Evolutionary conservation across 495 filamentous ascomycete genomes (phyloP), one percentile per base, ranked within the genome.

Genomic region (Cryomyces antarcticus): DNA sequence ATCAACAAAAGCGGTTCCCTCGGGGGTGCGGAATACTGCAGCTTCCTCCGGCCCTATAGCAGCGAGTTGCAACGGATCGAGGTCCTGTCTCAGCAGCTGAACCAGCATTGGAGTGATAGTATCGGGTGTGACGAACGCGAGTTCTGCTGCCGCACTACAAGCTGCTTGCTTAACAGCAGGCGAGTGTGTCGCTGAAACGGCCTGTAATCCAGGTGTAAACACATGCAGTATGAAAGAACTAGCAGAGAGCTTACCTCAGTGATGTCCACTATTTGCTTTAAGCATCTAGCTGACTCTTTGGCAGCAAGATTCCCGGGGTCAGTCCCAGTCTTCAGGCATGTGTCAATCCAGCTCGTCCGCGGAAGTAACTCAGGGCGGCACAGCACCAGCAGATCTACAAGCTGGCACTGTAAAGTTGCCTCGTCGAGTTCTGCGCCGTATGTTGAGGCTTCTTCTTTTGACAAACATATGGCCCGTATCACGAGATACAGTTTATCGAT

Each of bases 111-210:
- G 76, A 10, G 80, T 78, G 59, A 94, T 78, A 10, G 64, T 61
- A 37, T 87, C 82, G 2, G 89, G 89, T 4, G 88, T 82, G 27
- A 97, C 83, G 47, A 97, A 97, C 5, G 82, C 86, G 41, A 97
- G 65, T 44, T 95, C 92, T 33, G 85, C 84, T 4, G 83, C 79
- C 2, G 86, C 80, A 43, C 67, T 72, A 56, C 73, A 84, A 9
- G 87, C 78, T 28, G 92, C 89, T 9, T 62, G 56, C 42, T 72
- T 70, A 43, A 87, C 64, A 12, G 46, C 44, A 4, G 52, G 56
- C 17, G 48, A 53, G n/a, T n/a, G n/a, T n/a, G n/a, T n/a, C n/a
- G n/a, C 11, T 3, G 17, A 4, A 42, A 13, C n/a, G 50, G 49
- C n/a, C 43, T 13, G 13, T 45, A 34, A 13, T 45, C 36, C 46